Conservation (phyloP, 2,329 filamentous ascomycete genomes). For the Monosporascus sp. region DNA sequence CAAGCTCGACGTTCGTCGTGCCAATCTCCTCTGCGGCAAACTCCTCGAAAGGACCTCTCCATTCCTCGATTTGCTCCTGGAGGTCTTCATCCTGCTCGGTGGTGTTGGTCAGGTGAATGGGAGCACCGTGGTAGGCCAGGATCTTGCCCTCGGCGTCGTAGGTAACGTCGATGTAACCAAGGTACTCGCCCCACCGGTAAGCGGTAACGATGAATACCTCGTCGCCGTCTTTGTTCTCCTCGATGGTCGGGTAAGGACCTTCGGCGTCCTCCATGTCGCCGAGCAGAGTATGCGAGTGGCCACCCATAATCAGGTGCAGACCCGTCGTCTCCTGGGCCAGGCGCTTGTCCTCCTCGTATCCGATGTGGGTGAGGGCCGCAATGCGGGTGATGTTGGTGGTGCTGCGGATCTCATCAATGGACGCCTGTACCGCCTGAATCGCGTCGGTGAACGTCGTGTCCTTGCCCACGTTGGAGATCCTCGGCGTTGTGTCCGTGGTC, state of each 20-base stretch:
- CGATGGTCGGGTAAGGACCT: slow-evolving; percentile 60
- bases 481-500: slow-evolving; percentile 53
- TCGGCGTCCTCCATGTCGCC: slow-evolving; percentile 52
- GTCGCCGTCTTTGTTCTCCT: slow-evolving; percentile 53
- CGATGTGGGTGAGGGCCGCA: slow-evolving; percentile 62
- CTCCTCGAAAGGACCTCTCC: slow-evolving; percentile 56
- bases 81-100: slow-evolving; percentile 52
- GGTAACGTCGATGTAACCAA: slow-evolving; percentile 62
- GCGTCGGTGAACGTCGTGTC: slow-evolving; percentile 54
- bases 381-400: slow-evolving; percentile 60
- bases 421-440: slow-evolving; percentile 52
- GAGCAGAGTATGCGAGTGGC: slow-evolving; percentile 41
- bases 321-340: slow-evolving; percentile 55
- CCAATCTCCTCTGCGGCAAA: slow-evolving; percentile 55
- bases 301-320: slow-evolving; percentile 58
- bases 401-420: slow-evolving; percentile 55
- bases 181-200: slow-evolving; percentile 63
- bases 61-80: slow-evolving; percentile 51
- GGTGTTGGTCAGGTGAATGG: slow-evolving; percentile 58
- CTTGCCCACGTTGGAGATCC: slow-evolving; percentile 52
- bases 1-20: slow-evolving; percentile 46
- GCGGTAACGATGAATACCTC: slow-evolving; percentile 65
- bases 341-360: slow-evolving; percentile 57
- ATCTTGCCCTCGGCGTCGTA: slow-evolving; percentile 57
- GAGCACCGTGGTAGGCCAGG: slow-evolving; percentile 56